Evolutionary conservation across 805 yeast genomes (phyloP), one percentile per base, ranked within the genome.

Genomic region (Blastobotrys chiropterorum): DNA sequence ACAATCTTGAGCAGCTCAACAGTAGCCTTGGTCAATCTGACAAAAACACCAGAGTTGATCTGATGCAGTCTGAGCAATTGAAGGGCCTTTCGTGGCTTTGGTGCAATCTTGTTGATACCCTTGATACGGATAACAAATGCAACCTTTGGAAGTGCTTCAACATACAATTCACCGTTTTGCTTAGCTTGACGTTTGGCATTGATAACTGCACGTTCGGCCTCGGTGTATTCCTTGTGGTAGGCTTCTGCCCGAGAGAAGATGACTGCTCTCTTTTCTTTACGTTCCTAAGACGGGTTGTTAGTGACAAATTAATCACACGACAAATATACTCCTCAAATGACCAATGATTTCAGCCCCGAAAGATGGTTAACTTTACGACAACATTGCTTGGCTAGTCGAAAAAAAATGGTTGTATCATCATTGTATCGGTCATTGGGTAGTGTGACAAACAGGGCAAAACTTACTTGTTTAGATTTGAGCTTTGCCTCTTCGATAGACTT

Each of bases 71-170:
- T 81, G 71, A 83, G 76, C 68, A 83, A 77, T 74, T 83, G 89
- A 72, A 83, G 74, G 62, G 83, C 85, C 81, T 83, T 83, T 80
- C 88, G 80, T 73, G 88, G 87, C 81, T 83, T 83, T 65, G 89
- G 88, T 64, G 88, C 83, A 64, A 83, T 81, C 81, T 83, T 90
- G 90, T 81, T 86, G 76, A 90, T 88, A 90, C 97, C 97, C 90
- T 90, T 90, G 85, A 90, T 90, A 85, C 98, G 90, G 76, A 90
- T 83, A 70, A 90, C 95, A 76, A 90, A 89, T 64, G 87, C 95
- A 70, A 90, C 85, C 77, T 88, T 90, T 69, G 84, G 82, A 83
- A 90, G 92, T 75, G 95, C 96, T 81, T 81, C 84, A 62, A 83
- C 88, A 81, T 83, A 90, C 89, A 84, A 87, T 70, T 94, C 83